Evolutionary conservation across 108 stramenopile species (phyloP), one percentile per base, ranked within the genome.

Genomic region (Epipyxis sp.): DNA sequence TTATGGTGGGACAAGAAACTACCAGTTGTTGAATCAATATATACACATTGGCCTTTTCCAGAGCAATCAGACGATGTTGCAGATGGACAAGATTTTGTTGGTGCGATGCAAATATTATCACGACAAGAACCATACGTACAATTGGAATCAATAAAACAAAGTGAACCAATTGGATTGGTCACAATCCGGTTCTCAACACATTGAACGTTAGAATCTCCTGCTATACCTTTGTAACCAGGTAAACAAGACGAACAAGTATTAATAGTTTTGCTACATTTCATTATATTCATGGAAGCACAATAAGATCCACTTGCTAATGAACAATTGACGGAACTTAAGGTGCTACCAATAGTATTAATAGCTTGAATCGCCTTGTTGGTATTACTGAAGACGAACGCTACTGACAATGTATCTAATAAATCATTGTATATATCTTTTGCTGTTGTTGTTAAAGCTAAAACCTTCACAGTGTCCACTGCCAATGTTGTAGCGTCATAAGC

Each of bases 281-380:
- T 13, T 6, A 6, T 6, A 50, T 50, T 50, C 46, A 50, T 13
- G 6, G 46, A 50, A 13, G 20, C 46, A 50, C 46, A 50, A 50
- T 50, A 50, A 50, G 46, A 50, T 13, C 13, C 20, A 50, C 20
- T 50, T 6, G 46, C 46, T 6, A 50, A 20, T 6, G 61, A 32
- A 65, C 61, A 65, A 37, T 65, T 65, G 25, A 37, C 61, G 34
- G 34, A 16, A 65, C 34, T 65, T 16, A 65, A 32, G 30, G 61
- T 65, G 6, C 30, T 32, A 10, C 30, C 61, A 3, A 65, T 32
- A 32, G 20, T 65, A 37, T 65, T 65, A 16, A 65, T 10, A 10
- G 35, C 61, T 32, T 65, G 61, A 10, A 65, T 10, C 13, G 61
- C 61, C 27, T 13, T 13, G 61, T 37, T 32, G 25, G 35, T 6